Evolutionary conservation across 2,329 filamentous ascomycete genomes (phyloP).

Genomic region (Calcarisporium arbuscula): DNA sequence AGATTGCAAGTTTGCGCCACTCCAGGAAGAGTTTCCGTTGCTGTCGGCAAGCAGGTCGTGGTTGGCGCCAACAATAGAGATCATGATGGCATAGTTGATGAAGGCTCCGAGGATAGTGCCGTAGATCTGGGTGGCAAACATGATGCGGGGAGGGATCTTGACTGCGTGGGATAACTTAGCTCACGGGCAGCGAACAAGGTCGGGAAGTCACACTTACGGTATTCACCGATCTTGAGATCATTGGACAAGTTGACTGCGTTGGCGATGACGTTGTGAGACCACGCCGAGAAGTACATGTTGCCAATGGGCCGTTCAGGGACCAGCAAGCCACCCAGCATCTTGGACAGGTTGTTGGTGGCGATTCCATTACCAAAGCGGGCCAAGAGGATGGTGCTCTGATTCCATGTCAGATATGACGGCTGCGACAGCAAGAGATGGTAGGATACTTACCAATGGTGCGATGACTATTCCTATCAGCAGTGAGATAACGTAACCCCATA

Average conservation of each 20-base stretch:
- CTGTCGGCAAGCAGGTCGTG: constrained; percentile 37
- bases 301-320: constrained; percentile 44
- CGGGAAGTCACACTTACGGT: constrained; percentile 31
- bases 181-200: accelerated
- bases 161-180: constrained; percentile 25
- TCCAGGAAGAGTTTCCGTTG: constrained; percentile 46
- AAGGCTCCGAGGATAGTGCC: constrained; percentile 48
- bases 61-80: constrained; percentile 42
- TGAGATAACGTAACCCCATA: constrained; percentile 28
- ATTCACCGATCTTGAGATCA: constrained; percentile 54
- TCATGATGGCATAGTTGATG: constrained; percentile 51
- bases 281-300: constrained; percentile 53
- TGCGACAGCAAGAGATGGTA: too few species aligned
- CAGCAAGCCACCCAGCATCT: constrained; percentile 48
- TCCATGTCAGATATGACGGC: constrained; percentile 2
- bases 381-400: constrained; percentile 43
- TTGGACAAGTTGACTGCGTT: constrained; percentile 44
- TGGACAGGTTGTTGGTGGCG: constrained; percentile 51
- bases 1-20: constrained; percentile 43
- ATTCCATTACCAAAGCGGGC: constrained; percentile 51
- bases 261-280: constrained; percentile 50
- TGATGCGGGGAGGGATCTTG: constrained; percentile 48
- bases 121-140: constrained; percentile 51
- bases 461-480: constrained; percentile 32
- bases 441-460: constrained; percentile 43